These are phyloP conservation scores for Paramecium octaurelia DNA, from an alignment of 73 alveolate genomes.

Conservation along the genomic window DNA sequence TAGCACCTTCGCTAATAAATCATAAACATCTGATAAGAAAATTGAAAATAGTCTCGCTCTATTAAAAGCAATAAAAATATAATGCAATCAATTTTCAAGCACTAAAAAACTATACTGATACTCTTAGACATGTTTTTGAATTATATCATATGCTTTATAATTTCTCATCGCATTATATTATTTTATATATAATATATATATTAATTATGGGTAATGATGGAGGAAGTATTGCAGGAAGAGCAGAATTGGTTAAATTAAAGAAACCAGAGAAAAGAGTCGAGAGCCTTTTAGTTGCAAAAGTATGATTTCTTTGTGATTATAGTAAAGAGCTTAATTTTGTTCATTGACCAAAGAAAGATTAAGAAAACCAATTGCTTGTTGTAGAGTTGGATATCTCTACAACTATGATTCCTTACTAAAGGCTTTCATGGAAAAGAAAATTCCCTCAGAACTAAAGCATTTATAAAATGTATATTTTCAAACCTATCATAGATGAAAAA, in stretches of 20 bases:
- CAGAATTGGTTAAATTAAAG: slow-evolving; percentile 76
- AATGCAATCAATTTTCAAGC: not conserved
- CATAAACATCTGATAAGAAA: not conserved
- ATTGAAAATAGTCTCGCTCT: not conserved
- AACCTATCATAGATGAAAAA: not conserved
- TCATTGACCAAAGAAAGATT: slow-evolving; percentile 81
- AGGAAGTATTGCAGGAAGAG: slow-evolving; percentile 88
- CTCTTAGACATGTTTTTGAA: not conserved
- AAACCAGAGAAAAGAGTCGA: slow-evolving; percentile 75
- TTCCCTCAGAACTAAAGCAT: not conserved
- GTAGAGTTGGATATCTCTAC: slow-evolving; percentile 82
- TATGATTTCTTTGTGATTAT: not conserved
- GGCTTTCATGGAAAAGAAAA: slow-evolving; percentile 70
- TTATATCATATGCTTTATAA: not conserved
- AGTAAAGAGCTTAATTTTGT: slow-evolving; percentile 71
- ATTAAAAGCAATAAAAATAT: not conserved
- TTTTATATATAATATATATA: not conserved
- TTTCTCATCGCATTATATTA: not conserved
- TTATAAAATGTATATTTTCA: not conserved
- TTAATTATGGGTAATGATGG: slow-evolving; percentile 93
- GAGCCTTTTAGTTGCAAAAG: slow-evolving; percentile 67
- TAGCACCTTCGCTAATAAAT: not conserved
- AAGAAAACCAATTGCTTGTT: slow-evolving; percentile 85
- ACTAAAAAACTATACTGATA: not conserved
- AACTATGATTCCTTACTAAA: slow-evolving; percentile 83